These are phyloP conservation scores for Sporobolomyces phaffii DNA, from an alignment of 768 basidiomycete genomes.

Conservation along the genomic window DNA sequence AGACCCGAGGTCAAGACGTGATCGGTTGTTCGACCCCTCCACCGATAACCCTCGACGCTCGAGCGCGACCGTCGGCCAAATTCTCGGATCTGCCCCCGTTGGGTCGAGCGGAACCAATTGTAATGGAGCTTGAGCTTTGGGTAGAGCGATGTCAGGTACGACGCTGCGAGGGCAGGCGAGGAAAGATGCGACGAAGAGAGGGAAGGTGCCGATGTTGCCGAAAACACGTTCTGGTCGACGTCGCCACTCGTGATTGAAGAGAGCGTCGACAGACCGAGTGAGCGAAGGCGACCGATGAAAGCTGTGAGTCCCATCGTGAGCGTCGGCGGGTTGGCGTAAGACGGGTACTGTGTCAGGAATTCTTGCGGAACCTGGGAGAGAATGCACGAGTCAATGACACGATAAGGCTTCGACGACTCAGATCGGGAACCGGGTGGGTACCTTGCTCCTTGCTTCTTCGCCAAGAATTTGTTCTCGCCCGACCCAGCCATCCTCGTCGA, in stretches of 20 bases:
- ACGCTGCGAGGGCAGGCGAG: slow-evolving; percentile 58
- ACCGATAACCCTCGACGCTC: slow-evolving; percentile 89
- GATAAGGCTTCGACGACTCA: too few relatives aligned
- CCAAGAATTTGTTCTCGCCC: slow-evolving; percentile 93
- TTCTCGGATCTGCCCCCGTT: slow-evolving; percentile 87
- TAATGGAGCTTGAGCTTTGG: slow-evolving; percentile 79
- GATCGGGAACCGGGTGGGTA: too few relatives aligned
- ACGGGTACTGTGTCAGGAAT: slow-evolving; percentile 89
- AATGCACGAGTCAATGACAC: slow-evolving; percentile 3
- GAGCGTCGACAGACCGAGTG: slow-evolving; percentile 40
- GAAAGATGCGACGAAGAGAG: slow-evolving; percentile 49
- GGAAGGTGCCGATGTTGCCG: not conserved
- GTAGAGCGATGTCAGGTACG: slow-evolving; percentile 75
- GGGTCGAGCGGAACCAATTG: slow-evolving; percentile 91
- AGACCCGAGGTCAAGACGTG: slow-evolving; percentile 90
- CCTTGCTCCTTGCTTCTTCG: slow-evolving; percentile 91
- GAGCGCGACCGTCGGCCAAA: slow-evolving; percentile 68
- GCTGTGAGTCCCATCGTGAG: slow-evolving; percentile 87
- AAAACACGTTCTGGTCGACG: not conserved
- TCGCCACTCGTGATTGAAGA: not conserved
- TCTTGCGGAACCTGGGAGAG: slow-evolving; percentile 65
- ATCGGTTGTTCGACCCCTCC: slow-evolving; percentile 78
- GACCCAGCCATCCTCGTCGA: slow-evolving; percentile 93
- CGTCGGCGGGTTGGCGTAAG: slow-evolving; percentile 90
- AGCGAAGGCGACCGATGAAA: slow-evolving; percentile 68